Percentiles rank a stretch among this genome's conserved stretches.
Conservation (phyloP, 345 rosid species). For the Salix dunnii region DNA sequence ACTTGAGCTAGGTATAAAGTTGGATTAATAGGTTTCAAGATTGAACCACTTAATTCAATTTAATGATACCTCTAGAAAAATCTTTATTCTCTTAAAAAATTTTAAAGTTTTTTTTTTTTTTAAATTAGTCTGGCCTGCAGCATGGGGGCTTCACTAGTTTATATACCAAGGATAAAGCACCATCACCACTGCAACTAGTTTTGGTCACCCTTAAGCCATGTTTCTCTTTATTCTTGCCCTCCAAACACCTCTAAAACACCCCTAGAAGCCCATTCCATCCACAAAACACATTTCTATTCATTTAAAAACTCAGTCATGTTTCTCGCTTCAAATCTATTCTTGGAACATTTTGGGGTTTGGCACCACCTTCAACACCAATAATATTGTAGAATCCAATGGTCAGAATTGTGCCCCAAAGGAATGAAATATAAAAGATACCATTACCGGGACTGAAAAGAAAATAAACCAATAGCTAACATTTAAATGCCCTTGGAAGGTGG, state of each 20-base stretch:
- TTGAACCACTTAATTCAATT: too few relatives aligned
- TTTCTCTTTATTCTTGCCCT: too few relatives aligned
- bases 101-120: too few relatives aligned
- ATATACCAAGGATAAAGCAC: too few relatives aligned
- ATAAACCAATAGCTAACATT: not conserved
- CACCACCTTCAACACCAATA: not conserved
- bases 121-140: too few relatives aligned
- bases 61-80: too few relatives aligned
- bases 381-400: too few relatives aligned
- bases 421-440: not conserved
- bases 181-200: too few relatives aligned
- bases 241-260: not conserved
- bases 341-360: not conserved
- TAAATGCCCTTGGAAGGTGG: not conserved
- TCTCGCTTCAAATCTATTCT: not conserved
- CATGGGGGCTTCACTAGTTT: too few relatives aligned
- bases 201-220: not conserved
- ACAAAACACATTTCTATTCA: not conserved
- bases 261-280: not conserved
- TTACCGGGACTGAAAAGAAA: not conserved
- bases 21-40: too few relatives aligned
- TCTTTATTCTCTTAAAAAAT: too few relatives aligned
- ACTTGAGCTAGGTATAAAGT: too few relatives aligned
- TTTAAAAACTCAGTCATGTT: not conserved
- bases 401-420: not conserved